Conservation (phyloP, 164 flowering plant genomes). For the Tetrastigma voinierianum region DNA sequence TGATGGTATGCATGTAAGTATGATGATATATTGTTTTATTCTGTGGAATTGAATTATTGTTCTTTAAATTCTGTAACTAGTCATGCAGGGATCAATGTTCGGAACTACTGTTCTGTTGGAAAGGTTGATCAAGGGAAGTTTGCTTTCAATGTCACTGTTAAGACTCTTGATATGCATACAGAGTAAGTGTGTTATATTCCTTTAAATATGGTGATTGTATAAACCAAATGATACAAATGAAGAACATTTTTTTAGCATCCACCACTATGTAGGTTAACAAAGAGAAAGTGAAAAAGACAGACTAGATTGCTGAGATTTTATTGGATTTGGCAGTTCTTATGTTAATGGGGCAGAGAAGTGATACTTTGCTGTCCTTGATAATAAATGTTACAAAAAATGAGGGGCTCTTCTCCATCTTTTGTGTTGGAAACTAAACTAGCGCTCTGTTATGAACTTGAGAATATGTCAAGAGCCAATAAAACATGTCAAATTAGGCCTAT, state of each 20-base stretch:
- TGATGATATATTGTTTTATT: background rate
- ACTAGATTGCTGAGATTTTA: background rate
- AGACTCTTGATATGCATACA: constrained; percentile 21
- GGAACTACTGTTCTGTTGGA: constrained; percentile 36
- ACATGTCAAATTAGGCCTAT: too few relatives aligned
- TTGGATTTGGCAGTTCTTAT: background rate
- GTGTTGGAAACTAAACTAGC: too few relatives aligned
- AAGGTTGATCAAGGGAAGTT: constrained; percentile 25
- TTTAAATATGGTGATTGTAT: too few relatives aligned
- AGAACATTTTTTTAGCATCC: too few relatives aligned
- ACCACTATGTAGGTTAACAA: too few relatives aligned
- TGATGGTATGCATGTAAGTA: constrained; percentile 20
- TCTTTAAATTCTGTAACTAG: background rate
- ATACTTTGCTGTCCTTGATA: too few relatives aligned
- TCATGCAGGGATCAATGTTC: constrained; percentile 27
- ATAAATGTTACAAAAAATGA: too few relatives aligned
- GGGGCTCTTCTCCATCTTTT: too few relatives aligned
- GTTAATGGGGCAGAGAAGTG: too few relatives aligned
- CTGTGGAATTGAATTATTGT: background rate
- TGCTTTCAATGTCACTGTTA: constrained; percentile 28
- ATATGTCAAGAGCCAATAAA: too few relatives aligned
- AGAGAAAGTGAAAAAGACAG: background rate
- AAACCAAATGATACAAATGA: too few relatives aligned
- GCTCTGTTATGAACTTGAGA: too few relatives aligned
- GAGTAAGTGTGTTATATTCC: constrained; percentile 11